Evolutionary conservation across 768 basidiomycete genomes (phyloP).

Genomic region (Boletus edulis): DNA sequence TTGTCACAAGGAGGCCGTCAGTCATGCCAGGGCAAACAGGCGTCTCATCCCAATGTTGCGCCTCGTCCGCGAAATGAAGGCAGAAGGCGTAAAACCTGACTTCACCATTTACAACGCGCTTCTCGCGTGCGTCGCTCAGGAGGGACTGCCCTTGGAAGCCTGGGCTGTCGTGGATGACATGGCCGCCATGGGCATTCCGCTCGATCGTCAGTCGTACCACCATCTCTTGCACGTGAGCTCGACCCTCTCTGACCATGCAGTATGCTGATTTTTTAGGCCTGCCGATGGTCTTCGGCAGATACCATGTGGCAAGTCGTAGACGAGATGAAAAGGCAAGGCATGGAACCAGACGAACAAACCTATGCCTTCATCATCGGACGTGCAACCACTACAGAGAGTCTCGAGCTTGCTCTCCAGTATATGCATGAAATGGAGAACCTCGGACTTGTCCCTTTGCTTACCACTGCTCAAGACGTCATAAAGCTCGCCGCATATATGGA

Average conservation of each 20-base stretch:
- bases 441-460: constrained; percentile 49
- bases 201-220: constrained; percentile 53
- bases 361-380: constrained; percentile 54
- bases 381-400: constrained; percentile 43
- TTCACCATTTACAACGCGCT: constrained; percentile 55
- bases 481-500: constrained; percentile 50
- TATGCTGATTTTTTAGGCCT: constrained; percentile 41
- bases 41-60: constrained; percentile 41
- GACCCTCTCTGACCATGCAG: background rate
- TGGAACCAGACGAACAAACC: constrained; percentile 51
- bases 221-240: constrained; percentile 55
- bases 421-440: constrained; percentile 56
- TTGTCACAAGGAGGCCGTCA: constrained; percentile 32
- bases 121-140: constrained; percentile 45
- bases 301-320: constrained; percentile 50
- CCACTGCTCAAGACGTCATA: constrained; percentile 52
- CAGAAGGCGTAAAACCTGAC: constrained; percentile 49
- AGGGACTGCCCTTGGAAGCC: constrained; percentile 48
- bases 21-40: constrained; percentile 34
- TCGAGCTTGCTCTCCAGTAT: constrained; percentile 65
- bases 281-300: constrained; percentile 35
- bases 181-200: constrained; percentile 46
- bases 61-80: constrained; percentile 58
- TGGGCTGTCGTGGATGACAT: constrained; percentile 73
- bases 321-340: constrained; percentile 49